Evolutionary conservation across 768 basidiomycete genomes (phyloP).

Genomic region (Amanita thiersii): DNA sequence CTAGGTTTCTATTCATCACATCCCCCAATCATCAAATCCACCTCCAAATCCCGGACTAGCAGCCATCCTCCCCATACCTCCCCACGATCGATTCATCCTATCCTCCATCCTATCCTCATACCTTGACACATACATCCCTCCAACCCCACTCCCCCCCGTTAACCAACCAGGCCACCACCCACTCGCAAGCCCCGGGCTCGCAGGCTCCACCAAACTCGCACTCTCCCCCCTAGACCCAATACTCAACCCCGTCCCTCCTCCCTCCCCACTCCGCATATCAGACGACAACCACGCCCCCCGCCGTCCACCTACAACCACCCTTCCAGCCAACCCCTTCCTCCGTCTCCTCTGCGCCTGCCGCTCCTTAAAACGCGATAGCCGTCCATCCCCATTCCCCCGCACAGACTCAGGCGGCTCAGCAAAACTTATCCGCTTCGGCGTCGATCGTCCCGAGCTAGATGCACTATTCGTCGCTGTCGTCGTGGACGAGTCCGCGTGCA

Average conservation of each 20-base stretch:
- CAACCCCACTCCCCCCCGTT: slow-evolving; percentile 12
- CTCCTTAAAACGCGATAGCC: slow-evolving; percentile 25
- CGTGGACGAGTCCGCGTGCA: too few species aligned
- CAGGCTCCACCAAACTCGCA: slow-evolving; percentile 11
- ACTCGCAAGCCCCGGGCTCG: slow-evolving; percentile 6
- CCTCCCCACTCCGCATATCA: slow-evolving; percentile 12
- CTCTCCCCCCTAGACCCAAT: slow-evolving; percentile 12
- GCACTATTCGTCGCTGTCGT: slow-evolving; percentile 23
- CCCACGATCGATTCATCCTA: slow-evolving; percentile 41
- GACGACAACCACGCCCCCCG: slow-evolving; percentile 11
- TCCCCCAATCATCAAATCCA: slow-evolving; percentile 49
- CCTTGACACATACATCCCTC: slow-evolving; percentile 13
- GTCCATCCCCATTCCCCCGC: slow-evolving; percentile 21
- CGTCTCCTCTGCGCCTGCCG: slow-evolving; percentile 25
- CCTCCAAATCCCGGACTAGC: slow-evolving; percentile 19
- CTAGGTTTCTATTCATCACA: slow-evolving; percentile 23
- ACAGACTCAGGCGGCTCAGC: slow-evolving; percentile 61
- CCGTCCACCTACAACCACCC: slow-evolving; percentile 5
- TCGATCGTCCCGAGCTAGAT: slow-evolving; percentile 39
- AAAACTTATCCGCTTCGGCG: slow-evolving; percentile 76
- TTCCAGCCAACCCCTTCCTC: slow-evolving; percentile 12
- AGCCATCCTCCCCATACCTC: slow-evolving; percentile 24
- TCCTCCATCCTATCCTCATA: slow-evolving; percentile 47
- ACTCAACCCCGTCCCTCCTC: slow-evolving; percentile 10
- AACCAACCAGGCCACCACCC: slow-evolving; percentile 10